Evolutionary conservation across 495 filamentous ascomycete genomes (phyloP), one percentile per base, ranked within the genome.

Genomic region (Hypoxylon subgilvum): DNA sequence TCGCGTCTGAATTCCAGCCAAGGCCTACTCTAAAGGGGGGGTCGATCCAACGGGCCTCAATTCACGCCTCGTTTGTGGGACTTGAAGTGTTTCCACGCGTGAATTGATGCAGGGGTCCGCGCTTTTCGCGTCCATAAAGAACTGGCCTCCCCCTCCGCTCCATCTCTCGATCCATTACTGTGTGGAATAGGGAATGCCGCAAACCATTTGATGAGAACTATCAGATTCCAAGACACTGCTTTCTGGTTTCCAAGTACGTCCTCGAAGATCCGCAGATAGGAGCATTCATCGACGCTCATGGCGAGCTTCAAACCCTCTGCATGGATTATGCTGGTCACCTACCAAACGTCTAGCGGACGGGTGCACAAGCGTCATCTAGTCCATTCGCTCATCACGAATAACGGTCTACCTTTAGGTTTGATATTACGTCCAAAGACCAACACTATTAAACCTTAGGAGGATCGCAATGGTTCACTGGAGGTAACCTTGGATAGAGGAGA

Each of bases 111-210:
- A 64, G 61, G 61, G 61, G 61, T 54, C 61, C 61, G 61, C 61
- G 54, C 54, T 58, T 64, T 64, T 64, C 61, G 61, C 61, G 61
- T 64, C 39, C 54, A 45, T 58, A 58, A 64, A 64, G 54, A 35
- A 64, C 53, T 46, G 36, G 36, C 25, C 46, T 32, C 50, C 53
- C 60, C 61, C 54, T 64, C 49, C 44, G 32, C 40, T 58, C 61
- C 25, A 48, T 39, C 25, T 7, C 30, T 18, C 46, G 45, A n/a
- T n/a, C 54, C 53, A 21, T 52, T 46, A 50, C 39, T 43, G 49
- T 38, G 53, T n/a, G 42, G 23, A 16, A 22, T 38, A 27, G 48
- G 48, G 44, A 53, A 54, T 58, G 54, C 23, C 43, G 41, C 36
- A 22, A 50, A 58, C 48, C 39, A 64, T 54, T 64, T 58, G 32